Evolutionary conservation across 2,329 filamentous ascomycete species (phyloP), one percentile per base, ranked within the genome.

Genomic region (Cladosporium sp.): DNA sequence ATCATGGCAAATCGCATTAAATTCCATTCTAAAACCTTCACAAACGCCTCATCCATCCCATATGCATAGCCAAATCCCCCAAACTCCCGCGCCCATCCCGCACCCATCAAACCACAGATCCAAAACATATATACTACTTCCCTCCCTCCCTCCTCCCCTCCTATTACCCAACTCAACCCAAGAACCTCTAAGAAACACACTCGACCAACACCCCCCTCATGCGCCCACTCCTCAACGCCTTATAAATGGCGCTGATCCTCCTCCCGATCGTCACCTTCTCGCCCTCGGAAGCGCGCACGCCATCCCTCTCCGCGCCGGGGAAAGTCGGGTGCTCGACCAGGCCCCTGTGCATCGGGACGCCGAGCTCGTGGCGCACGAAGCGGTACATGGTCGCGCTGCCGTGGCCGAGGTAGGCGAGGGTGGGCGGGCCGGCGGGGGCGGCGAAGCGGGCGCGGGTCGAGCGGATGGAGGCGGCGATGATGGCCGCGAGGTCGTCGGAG

Each of bases 291-390:
- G 48, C 32, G n/a, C 32, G 13, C 13, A 57, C 45, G 5, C 53
- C 58, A 4, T 56, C 54, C 11, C 46, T 44, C 38, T 55, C 56
- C 4, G 40, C 41, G 8, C 42, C 46, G n/a, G 55, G 49, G 16
- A 54, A 56, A 4, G 59, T 58, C 8, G 61, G 55, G 41, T 63
- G 58, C 52, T 63, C 61, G 28, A 61, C 54, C 16, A 63, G 41
- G 9, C 61, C 61, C 18, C 53, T 52, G 41, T 62, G 59, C 40
- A 63, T 31, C 8, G 53, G 55, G 2, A 61, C 46, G 6, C 48
- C 35, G 41, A 63, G 52, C 13, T 58, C 53, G 31, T 53, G 32
- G n/a, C 61, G 54, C 10, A 63, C 54, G 33, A 58, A 63, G 13
- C 51, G 46, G 51, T 63, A 63, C 52, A 63, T 51, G 28, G 42